Conservation (phyloP, 2,329 filamentous ascomycete genomes). For the Colletotrichum sp. region DNA sequence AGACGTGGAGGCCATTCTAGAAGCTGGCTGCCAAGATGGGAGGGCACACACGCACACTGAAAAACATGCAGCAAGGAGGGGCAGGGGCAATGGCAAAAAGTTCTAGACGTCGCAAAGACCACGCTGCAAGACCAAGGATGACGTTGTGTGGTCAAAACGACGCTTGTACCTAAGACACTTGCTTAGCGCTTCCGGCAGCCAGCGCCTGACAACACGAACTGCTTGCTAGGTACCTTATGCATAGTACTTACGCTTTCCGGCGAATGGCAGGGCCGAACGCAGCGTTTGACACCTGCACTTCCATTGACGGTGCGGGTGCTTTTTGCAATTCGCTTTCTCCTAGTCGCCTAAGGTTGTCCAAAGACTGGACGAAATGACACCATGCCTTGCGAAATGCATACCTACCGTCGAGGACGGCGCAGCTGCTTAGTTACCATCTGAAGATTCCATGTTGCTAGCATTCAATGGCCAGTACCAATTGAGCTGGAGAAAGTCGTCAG, state of each 20-base stretch:
- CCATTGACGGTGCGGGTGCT: background rate
- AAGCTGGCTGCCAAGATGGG: background rate
- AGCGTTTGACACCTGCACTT: background rate
- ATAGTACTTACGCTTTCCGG: background rate
- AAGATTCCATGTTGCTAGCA: background rate
- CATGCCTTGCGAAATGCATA: background rate
- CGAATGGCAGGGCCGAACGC: background rate
- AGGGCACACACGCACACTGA: background rate
- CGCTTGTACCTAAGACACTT: background rate
- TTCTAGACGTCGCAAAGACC: background rate
- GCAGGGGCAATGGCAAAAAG: background rate
- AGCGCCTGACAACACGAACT: conserved; percentile 2
- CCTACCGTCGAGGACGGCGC: background rate
- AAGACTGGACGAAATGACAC: background rate
- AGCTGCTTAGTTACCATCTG: background rate
- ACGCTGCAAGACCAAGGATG: background rate
- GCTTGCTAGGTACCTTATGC: background rate
- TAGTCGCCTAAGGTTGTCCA: background rate
- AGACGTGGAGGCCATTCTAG: background rate
- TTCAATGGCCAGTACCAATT: background rate
- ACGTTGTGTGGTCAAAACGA: background rate
- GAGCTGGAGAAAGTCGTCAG: background rate
- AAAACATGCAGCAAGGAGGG: background rate
- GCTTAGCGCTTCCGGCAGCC: background rate
- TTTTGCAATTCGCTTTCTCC: background rate